phyloP scores from a whole-genome alignment of 73 alveolate species.

The Paramecium sonneborni region DNA sequence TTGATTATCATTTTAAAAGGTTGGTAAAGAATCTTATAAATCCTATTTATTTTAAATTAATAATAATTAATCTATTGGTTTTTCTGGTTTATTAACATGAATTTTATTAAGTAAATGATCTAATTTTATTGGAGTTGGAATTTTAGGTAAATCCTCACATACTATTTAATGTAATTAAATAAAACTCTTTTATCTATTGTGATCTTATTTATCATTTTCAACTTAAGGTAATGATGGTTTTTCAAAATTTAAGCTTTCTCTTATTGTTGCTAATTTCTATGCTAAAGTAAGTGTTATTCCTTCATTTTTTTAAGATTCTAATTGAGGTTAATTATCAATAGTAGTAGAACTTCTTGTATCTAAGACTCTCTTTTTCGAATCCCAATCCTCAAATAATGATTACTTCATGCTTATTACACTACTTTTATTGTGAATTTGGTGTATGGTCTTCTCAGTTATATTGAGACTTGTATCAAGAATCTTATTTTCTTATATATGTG shows the following conservation, averaged over 20 bases:
- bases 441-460: not conserved
- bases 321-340: not conserved
- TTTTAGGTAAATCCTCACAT: not conserved
- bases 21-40: not conserved
- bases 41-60: not conserved
- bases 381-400: constrained; percentile 15
- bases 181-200: not conserved
- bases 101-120: not conserved
- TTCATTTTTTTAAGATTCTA: not conserved
- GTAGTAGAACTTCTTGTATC: not conserved
- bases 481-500: not conserved
- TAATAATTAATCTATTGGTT: not conserved
- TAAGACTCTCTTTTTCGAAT: not conserved
- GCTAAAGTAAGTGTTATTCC: not conserved
- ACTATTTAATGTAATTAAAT: not conserved
- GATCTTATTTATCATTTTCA: not conserved
- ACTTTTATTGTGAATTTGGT: not conserved
- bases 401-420: not conserved
- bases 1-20: not conserved
- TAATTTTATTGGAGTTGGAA: not conserved
- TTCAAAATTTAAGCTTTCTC: not conserved
- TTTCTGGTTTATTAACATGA: not conserved
- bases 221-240: not conserved
- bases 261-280: not conserved
- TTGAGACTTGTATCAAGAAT: not conserved